Evolutionary conservation across 371 early-diverging fungal species (phyloP), one percentile per base, ranked within the genome.

Genomic region (Apophysomyces ossiformis): DNA sequence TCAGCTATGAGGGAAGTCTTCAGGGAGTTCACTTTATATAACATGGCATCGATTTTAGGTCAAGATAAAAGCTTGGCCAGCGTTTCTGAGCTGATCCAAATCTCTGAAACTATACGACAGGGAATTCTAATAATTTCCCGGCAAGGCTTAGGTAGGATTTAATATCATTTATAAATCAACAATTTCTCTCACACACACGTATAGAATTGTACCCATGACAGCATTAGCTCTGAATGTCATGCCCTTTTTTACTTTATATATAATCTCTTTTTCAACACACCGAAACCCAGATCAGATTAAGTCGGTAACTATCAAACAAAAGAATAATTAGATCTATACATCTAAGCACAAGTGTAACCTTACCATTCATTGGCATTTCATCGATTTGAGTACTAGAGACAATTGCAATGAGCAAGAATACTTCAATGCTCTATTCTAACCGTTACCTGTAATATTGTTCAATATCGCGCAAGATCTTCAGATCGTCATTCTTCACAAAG

Each of bases 401-500:
- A 76, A 85, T 46, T 79, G 75, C 18, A 21, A 72, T 91, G 89
- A 65, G 90, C 86, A 37, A 7, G 21, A 26, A 26, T 44, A 18
- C 7, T 13, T 57, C 1, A n/a, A 37, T 18, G 32, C 21, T 26
- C 9, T 11, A 21, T 12, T 18, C 13, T 12, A 37, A 18, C 37
- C 61, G 37, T 43, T 45, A 45, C 46, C 46, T 90, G 85, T 95
- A 96, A 80, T 90, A 93, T 70, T 90, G 89, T 77, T 97, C 96
- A 70, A 99, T 96, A 68, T 95, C 94, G 63, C 93, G 90, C 63
- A 98, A 79, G 72, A 90, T 88, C 66, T 87, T 84, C 60, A 90
- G 80, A 82, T 99, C 99, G 35, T 98, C 96, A 61, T 84, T 84
- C 50, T 90, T 93, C 67, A 99, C 95, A 86, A 99, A 96, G 89